Evolutionary conservation across 331 rosid species (phyloP).

Genomic region (Erythrophleum ivorense): DNA sequence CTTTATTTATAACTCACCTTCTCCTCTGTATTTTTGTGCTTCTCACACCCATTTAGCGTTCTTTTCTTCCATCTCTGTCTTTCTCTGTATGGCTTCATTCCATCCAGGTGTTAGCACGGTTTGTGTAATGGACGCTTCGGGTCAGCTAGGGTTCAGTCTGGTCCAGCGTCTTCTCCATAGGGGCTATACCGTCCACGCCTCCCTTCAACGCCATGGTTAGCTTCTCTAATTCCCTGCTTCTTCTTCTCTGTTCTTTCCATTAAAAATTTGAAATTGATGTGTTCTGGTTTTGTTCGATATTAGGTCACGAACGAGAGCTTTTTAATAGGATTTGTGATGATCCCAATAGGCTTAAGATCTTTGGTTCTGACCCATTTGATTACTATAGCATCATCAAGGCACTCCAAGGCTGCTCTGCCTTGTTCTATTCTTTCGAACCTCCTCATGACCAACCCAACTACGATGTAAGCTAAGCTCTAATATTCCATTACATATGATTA

Average conservation of each 20-base stretch:
- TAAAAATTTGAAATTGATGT: neutral
- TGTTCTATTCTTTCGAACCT: constrained; percentile 66
- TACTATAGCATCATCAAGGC: constrained; percentile 65
- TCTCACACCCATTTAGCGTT: neutral
- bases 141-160: constrained; percentile 47
- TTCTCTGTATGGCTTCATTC: constrained; percentile 45
- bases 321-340: constrained; percentile 35
- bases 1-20: neutral
- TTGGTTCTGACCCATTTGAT: constrained; percentile 63
- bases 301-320: constrained; percentile 36
- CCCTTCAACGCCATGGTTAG: constrained; percentile 52
- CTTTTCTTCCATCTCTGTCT: neutral
- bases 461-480: constrained; percentile 44
- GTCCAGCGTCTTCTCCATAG: constrained; percentile 48
- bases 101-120: constrained; percentile 39
- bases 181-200: constrained; percentile 62
- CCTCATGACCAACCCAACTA: constrained; percentile 58
- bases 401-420: constrained; percentile 63
- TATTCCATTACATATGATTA: too few relatives aligned
- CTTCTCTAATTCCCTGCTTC: neutral
- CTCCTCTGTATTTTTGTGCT: too few relatives aligned
- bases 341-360: constrained; percentile 44
- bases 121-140: constrained; percentile 65
- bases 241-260: neutral
- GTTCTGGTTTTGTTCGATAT: neutral